Evolutionary conservation across 2,329 filamentous ascomycete species (phyloP).

Genomic region (Colletotrichum australisinense): DNA sequence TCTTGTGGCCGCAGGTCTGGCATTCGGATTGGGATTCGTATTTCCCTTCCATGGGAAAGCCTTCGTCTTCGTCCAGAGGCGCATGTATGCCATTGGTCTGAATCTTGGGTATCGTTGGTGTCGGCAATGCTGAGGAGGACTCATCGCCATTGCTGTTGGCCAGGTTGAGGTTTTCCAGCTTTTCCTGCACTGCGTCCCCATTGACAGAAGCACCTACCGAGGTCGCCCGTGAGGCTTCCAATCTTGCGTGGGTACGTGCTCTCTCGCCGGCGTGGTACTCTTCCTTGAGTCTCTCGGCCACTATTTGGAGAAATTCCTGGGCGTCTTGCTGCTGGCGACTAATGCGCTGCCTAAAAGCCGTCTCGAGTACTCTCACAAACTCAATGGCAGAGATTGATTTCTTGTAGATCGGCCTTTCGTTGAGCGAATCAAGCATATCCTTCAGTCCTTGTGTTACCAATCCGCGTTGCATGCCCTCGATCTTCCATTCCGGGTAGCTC

Average conservation of each 20-base stretch:
- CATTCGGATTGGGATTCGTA: slow-evolving; percentile 97
- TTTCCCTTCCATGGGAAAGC: slow-evolving; percentile 92
- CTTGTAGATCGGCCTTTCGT: slow-evolving; percentile 91
- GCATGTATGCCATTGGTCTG: slow-evolving; percentile 31
- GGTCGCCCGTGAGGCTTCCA: slow-evolving; percentile 39
- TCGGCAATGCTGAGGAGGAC: slow-evolving; percentile 28
- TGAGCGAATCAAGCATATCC: slow-evolving; percentile 90
- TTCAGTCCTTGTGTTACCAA: slow-evolving; percentile 89
- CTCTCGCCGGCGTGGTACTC: slow-evolving; percentile 90
- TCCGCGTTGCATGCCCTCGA: slow-evolving; percentile 79
- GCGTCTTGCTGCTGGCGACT: slow-evolving; percentile 97
- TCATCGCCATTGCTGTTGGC: slow-evolving; percentile 26
- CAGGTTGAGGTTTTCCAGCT: slow-evolving; percentile 43
- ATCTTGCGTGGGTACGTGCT: slow-evolving; percentile 70
- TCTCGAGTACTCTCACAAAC: slow-evolving; percentile 86
- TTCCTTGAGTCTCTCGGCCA: slow-evolving; percentile 91
- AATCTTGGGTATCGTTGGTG: slow-evolving; percentile 27
- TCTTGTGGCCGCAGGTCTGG: slow-evolving; percentile 88
- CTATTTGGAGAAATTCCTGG: slow-evolving; percentile 95
- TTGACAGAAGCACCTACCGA: slow-evolving; percentile 33
- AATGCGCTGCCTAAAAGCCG: slow-evolving; percentile 88
- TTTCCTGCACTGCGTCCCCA: slow-evolving; percentile 42
- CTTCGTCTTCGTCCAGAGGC: slow-evolving; percentile 46
- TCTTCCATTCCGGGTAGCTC: slow-evolving; percentile 67
- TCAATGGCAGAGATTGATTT: slow-evolving; percentile 92